These are phyloP conservation scores for Neurospora discreta DNA, from an alignment of 495 filamentous ascomycete genomes.

Conservation along the genomic window DNA sequence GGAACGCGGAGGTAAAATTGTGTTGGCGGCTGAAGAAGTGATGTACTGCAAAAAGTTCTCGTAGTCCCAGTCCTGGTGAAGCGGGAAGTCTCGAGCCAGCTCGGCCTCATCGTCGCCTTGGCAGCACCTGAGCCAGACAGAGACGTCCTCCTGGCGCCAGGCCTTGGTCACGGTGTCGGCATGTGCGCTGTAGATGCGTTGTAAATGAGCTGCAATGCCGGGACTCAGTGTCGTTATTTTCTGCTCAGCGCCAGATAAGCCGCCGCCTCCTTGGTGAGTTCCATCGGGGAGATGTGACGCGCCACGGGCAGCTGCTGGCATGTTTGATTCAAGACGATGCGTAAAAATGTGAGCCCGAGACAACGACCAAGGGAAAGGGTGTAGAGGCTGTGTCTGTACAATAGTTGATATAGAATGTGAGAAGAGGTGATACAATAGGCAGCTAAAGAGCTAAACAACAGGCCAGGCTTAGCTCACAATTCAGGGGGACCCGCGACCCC, in stretches of 20 bases:
- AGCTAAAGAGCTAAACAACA: not conserved
- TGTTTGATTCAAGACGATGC: not conserved
- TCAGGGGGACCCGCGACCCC: not conserved
- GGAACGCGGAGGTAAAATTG: conserved; percentile 24
- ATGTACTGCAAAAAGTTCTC: conserved; percentile 48
- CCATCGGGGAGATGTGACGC: conserved; percentile 11
- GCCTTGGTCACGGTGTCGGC: conserved; percentile 13
- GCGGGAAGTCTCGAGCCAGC: conserved; percentile 6
- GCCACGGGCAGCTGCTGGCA: not conserved
- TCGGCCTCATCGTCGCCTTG: conserved; percentile 27
- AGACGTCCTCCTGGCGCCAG: conserved; percentile 27
- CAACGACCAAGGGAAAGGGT: not conserved
- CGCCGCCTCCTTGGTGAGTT: conserved; percentile 27
- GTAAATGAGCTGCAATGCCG: conserved; percentile 22
- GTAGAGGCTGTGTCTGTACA: not conserved
- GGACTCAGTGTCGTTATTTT: conserved; percentile 20
- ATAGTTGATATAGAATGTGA: not conserved
- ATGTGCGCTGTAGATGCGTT: conserved; percentile 27
- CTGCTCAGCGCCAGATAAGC: conserved; percentile 17
- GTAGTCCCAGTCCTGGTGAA: conserved; percentile 28
- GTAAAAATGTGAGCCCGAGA: not conserved
- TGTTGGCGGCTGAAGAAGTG: conserved; percentile 42
- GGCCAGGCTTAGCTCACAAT: not conserved
- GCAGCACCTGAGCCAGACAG: conserved; percentile 25
- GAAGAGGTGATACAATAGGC: not conserved